Conservation (phyloP, 2,329 filamentous ascomycete genomes). For the Clarireedia paspali region DNA sequence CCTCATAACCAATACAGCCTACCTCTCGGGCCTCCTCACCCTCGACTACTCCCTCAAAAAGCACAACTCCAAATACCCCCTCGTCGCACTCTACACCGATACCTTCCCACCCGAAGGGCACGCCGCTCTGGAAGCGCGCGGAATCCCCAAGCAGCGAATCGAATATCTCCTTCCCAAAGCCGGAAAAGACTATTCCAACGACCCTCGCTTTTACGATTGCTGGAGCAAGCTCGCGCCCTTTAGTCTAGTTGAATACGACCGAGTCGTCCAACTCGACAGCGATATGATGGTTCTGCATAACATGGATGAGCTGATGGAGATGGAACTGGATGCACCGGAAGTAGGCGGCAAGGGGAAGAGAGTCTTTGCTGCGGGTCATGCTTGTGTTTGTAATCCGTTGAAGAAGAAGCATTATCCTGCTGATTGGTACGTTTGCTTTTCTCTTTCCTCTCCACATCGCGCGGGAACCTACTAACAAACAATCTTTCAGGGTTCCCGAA, state of each 20-base stretch:
- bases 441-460: neutral
- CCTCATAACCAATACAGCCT: constrained; percentile 76
- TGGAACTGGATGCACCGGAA: constrained; percentile 57
- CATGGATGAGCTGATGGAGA: constrained; percentile 90
- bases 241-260: constrained; percentile 65
- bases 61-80: constrained; percentile 60
- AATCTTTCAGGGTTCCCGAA: constrained; percentile 34
- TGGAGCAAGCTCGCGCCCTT: constrained; percentile 85
- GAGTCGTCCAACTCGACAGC: constrained; percentile 77
- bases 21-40: constrained; percentile 75
- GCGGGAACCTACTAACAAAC: neutral
- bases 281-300: constrained; percentile 80
- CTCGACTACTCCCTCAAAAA: constrained; percentile 69
- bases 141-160: constrained; percentile 63
- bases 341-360: constrained; percentile 42
- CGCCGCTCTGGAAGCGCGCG: constrained; percentile 58
- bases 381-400: constrained; percentile 80
- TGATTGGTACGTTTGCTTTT: constrained; percentile 47
- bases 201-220: constrained; percentile 82
- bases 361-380: constrained; percentile 78
- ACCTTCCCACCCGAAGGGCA: constrained; percentile 62
- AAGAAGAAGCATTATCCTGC: constrained; percentile 70
- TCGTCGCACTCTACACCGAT: constrained; percentile 78
- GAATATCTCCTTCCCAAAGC: constrained; percentile 62
- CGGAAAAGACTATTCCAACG: constrained; percentile 59